phyloP scores from a whole-genome alignment of 2,329 filamentous ascomycete species.

The Leptographium radiaticola region DNA sequence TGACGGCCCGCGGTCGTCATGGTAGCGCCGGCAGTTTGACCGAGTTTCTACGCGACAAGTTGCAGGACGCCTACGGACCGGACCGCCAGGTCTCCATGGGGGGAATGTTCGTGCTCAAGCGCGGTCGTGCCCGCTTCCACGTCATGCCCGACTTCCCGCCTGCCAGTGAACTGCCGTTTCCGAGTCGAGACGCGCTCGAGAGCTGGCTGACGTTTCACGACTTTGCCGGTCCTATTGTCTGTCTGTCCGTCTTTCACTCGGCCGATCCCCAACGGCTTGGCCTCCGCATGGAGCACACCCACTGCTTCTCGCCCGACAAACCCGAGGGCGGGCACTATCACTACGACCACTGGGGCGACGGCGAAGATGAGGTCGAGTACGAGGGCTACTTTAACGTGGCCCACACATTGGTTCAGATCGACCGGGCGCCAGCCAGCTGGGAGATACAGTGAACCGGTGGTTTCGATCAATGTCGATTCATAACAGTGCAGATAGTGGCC shows the following conservation, averaged over 20 bases:
- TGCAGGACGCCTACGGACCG: conserved; percentile 18
- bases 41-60: conserved; percentile 18
- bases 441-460: not conserved
- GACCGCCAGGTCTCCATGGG: conserved; percentile 23
- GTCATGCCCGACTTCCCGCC: conserved; percentile 32
- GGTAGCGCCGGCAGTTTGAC: conserved; percentile 20
- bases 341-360: conserved; percentile 17
- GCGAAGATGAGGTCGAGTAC: conserved; percentile 25
- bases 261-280: conserved; percentile 23
- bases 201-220: conserved; percentile 27
- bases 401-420: conserved; percentile 21
- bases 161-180: conserved; percentile 15
- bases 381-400: conserved; percentile 32
- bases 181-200: conserved; percentile 16
- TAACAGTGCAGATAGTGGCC: too few species aligned
- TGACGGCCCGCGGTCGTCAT: not conserved
- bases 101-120: conserved; percentile 26
- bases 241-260: conserved; percentile 28
- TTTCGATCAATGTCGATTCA: not conserved
- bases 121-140: conserved; percentile 24
- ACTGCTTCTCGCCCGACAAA: conserved; percentile 24
- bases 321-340: conserved; percentile 30
- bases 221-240: conserved; percentile 23
- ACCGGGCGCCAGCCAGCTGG: not conserved
- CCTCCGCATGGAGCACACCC: conserved; percentile 33